Percentiles rank a stretch among this genome's conserved stretches.
Conservation (phyloP, 176 grass and related monocot species). For the Carex myosuroides region DNA sequence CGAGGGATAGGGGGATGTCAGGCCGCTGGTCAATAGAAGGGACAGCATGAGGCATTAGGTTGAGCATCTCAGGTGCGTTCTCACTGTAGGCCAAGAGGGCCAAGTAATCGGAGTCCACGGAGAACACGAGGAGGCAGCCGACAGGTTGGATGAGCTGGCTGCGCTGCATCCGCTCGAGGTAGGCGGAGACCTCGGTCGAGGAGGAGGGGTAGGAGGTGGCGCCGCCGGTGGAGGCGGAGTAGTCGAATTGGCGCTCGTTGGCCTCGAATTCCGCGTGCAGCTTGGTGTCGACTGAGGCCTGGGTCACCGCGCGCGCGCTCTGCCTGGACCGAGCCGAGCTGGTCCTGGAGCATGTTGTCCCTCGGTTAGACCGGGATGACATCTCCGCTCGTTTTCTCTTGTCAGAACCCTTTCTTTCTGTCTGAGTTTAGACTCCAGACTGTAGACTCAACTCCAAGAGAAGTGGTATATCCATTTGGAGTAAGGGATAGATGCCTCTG, state of each 20-base stretch:
- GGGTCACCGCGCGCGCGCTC: conserved; percentile 62
- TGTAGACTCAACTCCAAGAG: not conserved
- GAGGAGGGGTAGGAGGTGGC: conserved; percentile 27
- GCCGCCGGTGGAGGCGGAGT: conserved; percentile 50
- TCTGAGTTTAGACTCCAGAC: not conserved
- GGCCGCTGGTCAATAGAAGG: conserved; percentile 88
- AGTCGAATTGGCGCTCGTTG: conserved; percentile 54
- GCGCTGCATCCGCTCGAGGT: conserved; percentile 68
- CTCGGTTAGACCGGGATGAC: conserved; percentile 70
- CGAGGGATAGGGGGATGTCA: conserved; percentile 34
- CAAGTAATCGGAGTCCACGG: conserved; percentile 59
- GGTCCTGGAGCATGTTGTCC: conserved; percentile 46
- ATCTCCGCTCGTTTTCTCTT: conserved; percentile 24
- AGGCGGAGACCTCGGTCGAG: conserved; percentile 44
- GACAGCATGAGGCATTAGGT: conserved; percentile 80
- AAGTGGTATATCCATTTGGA: not conserved
- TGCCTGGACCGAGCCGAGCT: conserved; percentile 67
- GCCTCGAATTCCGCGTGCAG: conserved; percentile 80
- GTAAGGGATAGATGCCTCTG: not conserved
- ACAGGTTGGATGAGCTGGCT: conserved; percentile 82
- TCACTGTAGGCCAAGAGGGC: conserved; percentile 74
- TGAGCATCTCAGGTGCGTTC: conserved; percentile 95
- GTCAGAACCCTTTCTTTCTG: conserved; percentile 1
- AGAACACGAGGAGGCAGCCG: conserved; percentile 82
- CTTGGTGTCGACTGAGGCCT: conserved; percentile 61